These are phyloP conservation scores for Clausena lansium DNA, from an alignment of 345 rosid genomes.

Conservation along the genomic window DNA sequence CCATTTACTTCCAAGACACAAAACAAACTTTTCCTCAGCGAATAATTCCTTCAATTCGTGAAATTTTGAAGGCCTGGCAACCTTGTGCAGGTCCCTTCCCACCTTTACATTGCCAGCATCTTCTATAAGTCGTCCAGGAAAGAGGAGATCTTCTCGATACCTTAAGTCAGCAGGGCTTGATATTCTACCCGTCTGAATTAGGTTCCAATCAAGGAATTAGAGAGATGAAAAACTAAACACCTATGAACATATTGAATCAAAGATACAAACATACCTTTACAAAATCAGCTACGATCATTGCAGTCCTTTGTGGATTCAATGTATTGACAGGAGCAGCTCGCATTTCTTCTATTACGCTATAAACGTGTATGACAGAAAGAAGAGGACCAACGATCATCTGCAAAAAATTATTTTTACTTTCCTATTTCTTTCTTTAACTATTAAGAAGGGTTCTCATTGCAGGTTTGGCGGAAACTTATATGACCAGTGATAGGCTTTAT, in stretches of 20 bases:
- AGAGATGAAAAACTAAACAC: constrained; percentile 16
- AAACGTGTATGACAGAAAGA: constrained; percentile 67
- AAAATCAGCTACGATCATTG: constrained; percentile 79
- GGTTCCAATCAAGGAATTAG: constrained; percentile 18
- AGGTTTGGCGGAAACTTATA: background rate
- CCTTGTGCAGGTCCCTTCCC: constrained; percentile 67
- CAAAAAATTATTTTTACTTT: constrained; percentile 19
- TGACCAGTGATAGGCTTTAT: background rate
- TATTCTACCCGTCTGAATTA: constrained; percentile 64
- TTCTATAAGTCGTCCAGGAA: constrained; percentile 73
- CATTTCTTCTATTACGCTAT: constrained; percentile 78
- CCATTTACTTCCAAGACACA: constrained; percentile 50
- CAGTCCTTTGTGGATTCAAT: constrained; percentile 90
- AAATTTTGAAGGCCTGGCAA: constrained; percentile 64
- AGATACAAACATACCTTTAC: constrained; percentile 51
- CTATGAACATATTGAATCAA: background rate
- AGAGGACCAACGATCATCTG: constrained; percentile 84
- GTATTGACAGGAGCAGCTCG: constrained; percentile 80
- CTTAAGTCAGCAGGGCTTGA: constrained; percentile 82
- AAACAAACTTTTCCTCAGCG: constrained; percentile 70
- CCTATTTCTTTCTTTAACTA: background rate
- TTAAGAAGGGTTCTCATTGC: background rate
- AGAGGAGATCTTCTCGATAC: constrained; percentile 66
- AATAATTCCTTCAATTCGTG: constrained; percentile 54
- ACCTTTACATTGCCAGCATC: constrained; percentile 88